Evolutionary conservation across 2,329 filamentous ascomycete genomes (phyloP), one percentile per base, ranked within the genome.

Genomic region (Neonectria punicea): DNA sequence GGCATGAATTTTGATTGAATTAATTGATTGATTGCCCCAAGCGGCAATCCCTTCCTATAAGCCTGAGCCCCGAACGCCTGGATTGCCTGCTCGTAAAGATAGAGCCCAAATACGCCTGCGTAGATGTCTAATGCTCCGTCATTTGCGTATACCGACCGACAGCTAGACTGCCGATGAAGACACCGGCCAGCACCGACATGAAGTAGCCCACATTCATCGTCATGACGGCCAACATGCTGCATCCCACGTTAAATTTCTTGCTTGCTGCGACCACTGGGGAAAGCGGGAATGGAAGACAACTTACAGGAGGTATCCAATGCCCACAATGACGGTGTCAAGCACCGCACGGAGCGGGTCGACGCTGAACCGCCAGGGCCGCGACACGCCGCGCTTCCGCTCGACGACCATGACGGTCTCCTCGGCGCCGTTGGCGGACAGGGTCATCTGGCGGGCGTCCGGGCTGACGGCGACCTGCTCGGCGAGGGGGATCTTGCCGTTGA

Each of bases 181-280:
- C 87, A 39, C 93, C 93, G 1, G 85, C 90, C 7, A 96, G 84
- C n/a, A 94, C 86, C 0, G 92, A 94, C 59, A 93, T 80, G 77
- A 95, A 95, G 77, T 96, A 96, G 13, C 93, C 93, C 16, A 95
- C 87, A 73, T 96, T 96, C 83, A 93, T 89, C 1, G 92, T 94
- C 93, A 96, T 97, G 76, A 97, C 92, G 14, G 92, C 93, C 81
- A 97, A 82, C 94, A 97, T 97, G 65, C 94, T 97, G 57, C 6
- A n/a, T 10, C 11, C 58, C 51, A 62, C 14, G 49, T 55, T 20
- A 66, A 51, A 16, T 36, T 22, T 11, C 9, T 3, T 1, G 1
- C 32, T 20, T 14, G 11, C 39, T 14, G 7, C 41, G 16, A 30
- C 1, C 36, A n/a, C 16, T 14, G 2, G 5, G 34, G 34, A 14